Evolutionary conservation across 257 asterid genomes (phyloP).

Genomic region (Solanum paucissectum): DNA sequence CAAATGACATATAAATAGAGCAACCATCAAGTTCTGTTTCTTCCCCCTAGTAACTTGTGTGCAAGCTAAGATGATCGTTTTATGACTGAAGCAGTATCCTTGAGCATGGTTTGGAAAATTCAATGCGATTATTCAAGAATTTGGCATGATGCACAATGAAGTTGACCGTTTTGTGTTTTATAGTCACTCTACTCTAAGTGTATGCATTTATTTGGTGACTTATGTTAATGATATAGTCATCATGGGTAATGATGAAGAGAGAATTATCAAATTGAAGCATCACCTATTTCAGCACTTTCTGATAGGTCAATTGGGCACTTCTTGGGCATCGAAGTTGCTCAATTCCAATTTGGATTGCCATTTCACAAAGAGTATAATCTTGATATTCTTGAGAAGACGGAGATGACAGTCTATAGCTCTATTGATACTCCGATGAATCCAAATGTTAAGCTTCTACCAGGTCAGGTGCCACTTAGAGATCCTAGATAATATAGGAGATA

Average conservation of each 20-base stretch:
- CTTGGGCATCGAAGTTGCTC: background rate
- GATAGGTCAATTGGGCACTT: background rate
- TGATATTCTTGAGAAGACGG: background rate
- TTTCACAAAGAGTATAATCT: background rate
- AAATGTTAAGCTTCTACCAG: background rate
- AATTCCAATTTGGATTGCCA: background rate
- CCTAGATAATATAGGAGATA: background rate
- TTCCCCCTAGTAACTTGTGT: background rate
- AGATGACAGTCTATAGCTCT: background rate
- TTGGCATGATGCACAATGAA: background rate
- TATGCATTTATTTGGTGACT: background rate
- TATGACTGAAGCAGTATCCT: background rate
- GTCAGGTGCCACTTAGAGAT: background rate
- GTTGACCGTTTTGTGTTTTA: background rate
- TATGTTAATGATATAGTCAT: background rate
- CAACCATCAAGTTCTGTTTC: background rate
- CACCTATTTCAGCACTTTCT: background rate
- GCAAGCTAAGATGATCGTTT: background rate
- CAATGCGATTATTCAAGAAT: background rate
- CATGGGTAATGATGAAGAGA: background rate
- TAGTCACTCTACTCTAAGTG: background rate
- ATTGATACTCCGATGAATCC: background rate
- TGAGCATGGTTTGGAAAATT: background rate
- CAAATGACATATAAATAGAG: background rate
- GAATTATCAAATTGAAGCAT: background rate